Base-by-base conservation (phyloP, 306 rosid species). In the Senna siamea region DNA sequence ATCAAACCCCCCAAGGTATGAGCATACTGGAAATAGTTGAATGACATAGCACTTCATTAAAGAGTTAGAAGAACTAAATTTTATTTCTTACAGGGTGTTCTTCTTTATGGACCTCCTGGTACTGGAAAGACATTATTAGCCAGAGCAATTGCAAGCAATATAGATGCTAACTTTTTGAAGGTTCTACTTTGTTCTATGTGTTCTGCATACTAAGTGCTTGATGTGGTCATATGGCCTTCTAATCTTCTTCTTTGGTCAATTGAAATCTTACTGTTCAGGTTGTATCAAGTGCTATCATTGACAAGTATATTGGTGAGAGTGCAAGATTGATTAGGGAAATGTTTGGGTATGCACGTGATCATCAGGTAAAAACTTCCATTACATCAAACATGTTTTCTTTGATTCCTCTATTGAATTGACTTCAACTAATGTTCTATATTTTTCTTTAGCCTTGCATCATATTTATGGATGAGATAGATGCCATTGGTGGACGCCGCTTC, bases 81-180 rank as follows among this genome's bases (percentile, higher is more conserved):
- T 59, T 59, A 44, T 32, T 59, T n/a, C 22, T 40, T 2, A 10
- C 83, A 89, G 98, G 89, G 91, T 70, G 98, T 92, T 78, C 96
- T 90, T 68, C 96, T 88, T n/a, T 87, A 92, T 79, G 98, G 98
- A 37, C 96, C 98, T 81, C 98, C 98, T 15, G 96, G 98, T 43
- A 92, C 96, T 13, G 98, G 96, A 18, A 90, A 89, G 76, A 92
- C 96, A 11, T 72, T 92, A 28, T 85, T 92, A 34, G 96, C 98
- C 1, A 90, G 94, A 73, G 92, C 94, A 7, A 92, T 92, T 77
- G 96, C 96, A n/a, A 93, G 96, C 65, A 93, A 93, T 72, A 80
- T 89, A 61, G 93, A 89, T 74, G 98, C 96, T 48, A 93, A 83
- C 82, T 93, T 93, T 81, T 69, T 93, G 47, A 89, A 87, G 89